These are phyloP conservation scores for Metarhizium rileyi DNA, from an alignment of 2,329 filamentous ascomycete genomes.

Conservation along the genomic window DNA sequence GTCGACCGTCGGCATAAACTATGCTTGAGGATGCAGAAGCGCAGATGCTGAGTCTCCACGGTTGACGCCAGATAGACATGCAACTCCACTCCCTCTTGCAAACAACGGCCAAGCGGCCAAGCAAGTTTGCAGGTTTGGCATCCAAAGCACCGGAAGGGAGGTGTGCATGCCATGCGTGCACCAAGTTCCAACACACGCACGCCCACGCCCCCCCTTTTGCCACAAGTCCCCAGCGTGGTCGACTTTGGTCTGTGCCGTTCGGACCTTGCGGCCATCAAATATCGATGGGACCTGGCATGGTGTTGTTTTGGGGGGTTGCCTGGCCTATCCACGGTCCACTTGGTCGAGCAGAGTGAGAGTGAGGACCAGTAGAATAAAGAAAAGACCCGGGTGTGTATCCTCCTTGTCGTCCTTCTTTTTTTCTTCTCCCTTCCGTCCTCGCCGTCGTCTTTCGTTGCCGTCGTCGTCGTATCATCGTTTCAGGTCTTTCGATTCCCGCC, in stretches of 20 bases:
- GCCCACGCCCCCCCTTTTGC: background rate
- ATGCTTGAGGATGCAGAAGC: background rate
- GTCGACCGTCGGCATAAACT: background rate
- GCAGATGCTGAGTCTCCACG: background rate
- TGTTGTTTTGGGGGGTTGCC: background rate
- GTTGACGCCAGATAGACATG: background rate
- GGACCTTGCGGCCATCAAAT: background rate
- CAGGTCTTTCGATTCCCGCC: constrained; percentile 26
- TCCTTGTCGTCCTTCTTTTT: constrained; percentile 12
- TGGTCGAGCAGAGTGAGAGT: constrained; percentile 3
- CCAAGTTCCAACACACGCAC: background rate
- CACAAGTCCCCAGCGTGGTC: background rate
- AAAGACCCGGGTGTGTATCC: constrained; percentile 2
- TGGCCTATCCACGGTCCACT: constrained; percentile 7
- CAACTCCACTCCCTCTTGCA: background rate
- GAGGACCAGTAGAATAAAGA: constrained; percentile 4
- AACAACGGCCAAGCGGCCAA: background rate
- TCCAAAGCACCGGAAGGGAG: background rate
- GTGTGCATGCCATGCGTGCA: constrained; percentile 1
- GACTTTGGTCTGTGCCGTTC: constrained; percentile 1
- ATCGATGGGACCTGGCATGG: constrained; percentile 1
- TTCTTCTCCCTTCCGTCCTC: constrained; percentile 16
- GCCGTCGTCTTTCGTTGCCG: constrained; percentile 15
- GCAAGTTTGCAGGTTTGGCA: background rate
- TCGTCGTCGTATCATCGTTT: constrained; percentile 17